These are phyloP conservation scores for Ambrosia hybrid DNA, from an alignment of 140 eudicot genomes.

Conservation along the genomic window DNA sequence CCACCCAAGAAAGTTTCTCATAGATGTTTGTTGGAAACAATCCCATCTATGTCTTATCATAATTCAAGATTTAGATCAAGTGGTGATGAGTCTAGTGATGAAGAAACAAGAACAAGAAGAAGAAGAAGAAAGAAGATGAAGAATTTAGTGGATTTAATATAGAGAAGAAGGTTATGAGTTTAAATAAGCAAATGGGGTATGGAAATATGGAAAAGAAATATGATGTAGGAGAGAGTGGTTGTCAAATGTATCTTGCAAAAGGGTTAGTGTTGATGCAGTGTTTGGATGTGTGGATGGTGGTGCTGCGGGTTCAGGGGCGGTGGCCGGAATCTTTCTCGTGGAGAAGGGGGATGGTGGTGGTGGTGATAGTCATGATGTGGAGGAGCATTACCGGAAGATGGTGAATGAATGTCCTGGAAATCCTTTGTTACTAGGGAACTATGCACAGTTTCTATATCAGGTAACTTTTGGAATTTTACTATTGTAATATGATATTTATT, in stretches of 20 bases:
- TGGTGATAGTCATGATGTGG: slow-evolving; percentile 37
- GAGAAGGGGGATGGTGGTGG: slow-evolving; percentile 32
- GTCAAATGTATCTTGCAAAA: slow-evolving; percentile 69
- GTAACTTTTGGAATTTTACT: slow-evolving; percentile 23
- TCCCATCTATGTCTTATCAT: slow-evolving; percentile 60
- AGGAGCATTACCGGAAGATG: slow-evolving; percentile 75
- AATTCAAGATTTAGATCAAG: slow-evolving; percentile 34
- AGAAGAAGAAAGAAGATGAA: slow-evolving; percentile 14
- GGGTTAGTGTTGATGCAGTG: slow-evolving; percentile 55
- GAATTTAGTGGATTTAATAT: slow-evolving; percentile 21
- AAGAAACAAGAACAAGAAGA: too few relatives aligned
- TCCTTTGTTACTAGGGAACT: slow-evolving; percentile 61
- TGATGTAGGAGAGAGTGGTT: slow-evolving; percentile 21
- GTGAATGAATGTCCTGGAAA: slow-evolving; percentile 68
- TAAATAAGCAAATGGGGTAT: slow-evolving; percentile 34
- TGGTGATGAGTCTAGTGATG: slow-evolving; percentile 40
- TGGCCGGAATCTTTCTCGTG: slow-evolving; percentile 38
- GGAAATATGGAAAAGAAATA: slow-evolving; percentile 30
- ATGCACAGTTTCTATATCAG: slow-evolving; percentile 77
- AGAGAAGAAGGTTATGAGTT: slow-evolving; percentile 20
- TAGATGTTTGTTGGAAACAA: slow-evolving; percentile 55
- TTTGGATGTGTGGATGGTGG: slow-evolving; percentile 31
- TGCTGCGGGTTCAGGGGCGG: slow-evolving; percentile 43
- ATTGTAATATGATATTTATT: background rate
- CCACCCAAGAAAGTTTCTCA: slow-evolving; percentile 42